These are phyloP conservation scores for Iberis pinnata DNA, from an alignment of 345 rosid genomes.

Conservation along the genomic window DNA sequence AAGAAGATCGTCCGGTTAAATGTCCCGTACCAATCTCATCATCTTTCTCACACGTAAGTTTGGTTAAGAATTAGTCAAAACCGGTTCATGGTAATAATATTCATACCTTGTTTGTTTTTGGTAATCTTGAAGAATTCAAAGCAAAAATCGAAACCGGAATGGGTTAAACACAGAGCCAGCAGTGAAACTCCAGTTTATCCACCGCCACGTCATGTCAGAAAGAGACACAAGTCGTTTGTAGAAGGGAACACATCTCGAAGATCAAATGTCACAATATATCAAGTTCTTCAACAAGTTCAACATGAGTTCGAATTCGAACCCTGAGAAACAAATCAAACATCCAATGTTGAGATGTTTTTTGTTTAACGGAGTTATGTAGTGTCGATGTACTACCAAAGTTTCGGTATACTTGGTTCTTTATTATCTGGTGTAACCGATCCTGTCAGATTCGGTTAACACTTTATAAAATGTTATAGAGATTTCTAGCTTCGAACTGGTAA, in stretches of 20 bases:
- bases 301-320: conserved; percentile 22
- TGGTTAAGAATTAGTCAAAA: too few relatives aligned
- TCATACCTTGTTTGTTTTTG: too few relatives aligned
- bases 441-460: conserved; percentile 15
- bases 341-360: neutral
- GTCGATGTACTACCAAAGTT: conserved; percentile 20
- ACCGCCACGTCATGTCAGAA: conserved; percentile 27
- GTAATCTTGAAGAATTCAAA: conserved; percentile 21
- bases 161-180: conserved; percentile 30
- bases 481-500: too few relatives aligned
- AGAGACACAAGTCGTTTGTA: conserved; percentile 27
- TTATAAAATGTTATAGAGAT: too few relatives aligned
- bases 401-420: conserved; percentile 23
- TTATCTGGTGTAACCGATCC: conserved; percentile 13
- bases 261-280: conserved; percentile 22
- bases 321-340: neutral
- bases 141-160: conserved; percentile 25
- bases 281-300: conserved; percentile 24
- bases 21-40: conserved; percentile 67
- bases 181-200: conserved; percentile 19
- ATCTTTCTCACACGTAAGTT: conserved; percentile 50
- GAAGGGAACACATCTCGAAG: conserved; percentile 25
- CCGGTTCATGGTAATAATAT: too few relatives aligned
- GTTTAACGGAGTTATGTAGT: too few relatives aligned
- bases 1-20: conserved; percentile 82